phyloP scores from a whole-genome alignment of 2,329 filamentous ascomycete species.

The Apiospora hydei region DNA sequence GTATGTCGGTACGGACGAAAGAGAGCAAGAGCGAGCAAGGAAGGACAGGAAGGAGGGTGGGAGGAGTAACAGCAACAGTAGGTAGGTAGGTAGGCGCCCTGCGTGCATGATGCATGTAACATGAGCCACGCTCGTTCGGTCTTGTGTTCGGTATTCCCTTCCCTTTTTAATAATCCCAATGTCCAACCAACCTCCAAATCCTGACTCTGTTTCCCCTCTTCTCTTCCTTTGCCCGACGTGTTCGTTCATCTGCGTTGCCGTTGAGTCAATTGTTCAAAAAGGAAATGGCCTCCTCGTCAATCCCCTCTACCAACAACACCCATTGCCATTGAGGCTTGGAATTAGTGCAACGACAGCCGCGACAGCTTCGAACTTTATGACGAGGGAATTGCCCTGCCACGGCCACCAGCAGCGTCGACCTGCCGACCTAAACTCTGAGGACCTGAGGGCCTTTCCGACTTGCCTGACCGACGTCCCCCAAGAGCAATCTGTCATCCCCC shows the following conservation, averaged over 20 bases:
- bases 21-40: not conserved
- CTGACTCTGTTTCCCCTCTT: not conserved
- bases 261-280: not conserved
- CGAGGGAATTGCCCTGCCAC: not conserved
- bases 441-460: not conserved
- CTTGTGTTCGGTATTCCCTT: not conserved
- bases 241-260: not conserved
- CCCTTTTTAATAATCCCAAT: slow-evolving; percentile 7
- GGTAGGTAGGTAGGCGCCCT: not conserved
- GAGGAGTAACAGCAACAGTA: slow-evolving; percentile 2
- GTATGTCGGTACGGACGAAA: not conserved
- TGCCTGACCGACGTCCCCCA: not conserved
- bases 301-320: not conserved
- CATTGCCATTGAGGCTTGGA: not conserved
- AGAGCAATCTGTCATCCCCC: not conserved
- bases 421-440: not conserved
- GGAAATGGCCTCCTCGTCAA: not conserved
- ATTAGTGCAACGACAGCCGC: not conserved
- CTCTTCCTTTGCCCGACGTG: not conserved
- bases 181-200: slow-evolving; percentile 14
- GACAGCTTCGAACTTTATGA: slow-evolving; percentile 1
- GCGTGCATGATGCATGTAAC: slow-evolving; percentile 17
- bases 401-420: not conserved
- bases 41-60: not conserved
- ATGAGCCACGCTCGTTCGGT: slow-evolving; percentile 1